Conservation (phyloP, 2,329 filamentous ascomycete genomes). For the Claviceps fusiformis region DNA sequence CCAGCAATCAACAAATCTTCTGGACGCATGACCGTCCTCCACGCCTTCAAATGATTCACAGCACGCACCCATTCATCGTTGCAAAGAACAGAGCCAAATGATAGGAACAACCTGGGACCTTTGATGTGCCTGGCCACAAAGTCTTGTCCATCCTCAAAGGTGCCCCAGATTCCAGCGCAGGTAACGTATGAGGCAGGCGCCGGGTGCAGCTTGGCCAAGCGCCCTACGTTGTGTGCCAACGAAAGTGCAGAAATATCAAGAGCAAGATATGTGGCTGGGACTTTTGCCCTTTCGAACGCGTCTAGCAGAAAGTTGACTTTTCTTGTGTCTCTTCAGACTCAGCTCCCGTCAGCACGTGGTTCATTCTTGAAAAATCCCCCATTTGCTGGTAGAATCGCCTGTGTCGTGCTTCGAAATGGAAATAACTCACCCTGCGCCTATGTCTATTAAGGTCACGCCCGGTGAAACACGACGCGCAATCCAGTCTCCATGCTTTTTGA, state of each 20-base stretch:
- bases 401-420: background rate
- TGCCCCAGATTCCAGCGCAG: slow-evolving; percentile 26
- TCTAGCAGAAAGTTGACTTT: slow-evolving; percentile 26
- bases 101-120: slow-evolving; percentile 24
- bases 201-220: slow-evolving; percentile 18
- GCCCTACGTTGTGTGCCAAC: slow-evolving; percentile 20
- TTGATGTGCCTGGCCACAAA: slow-evolving; percentile 16
- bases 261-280: slow-evolving; percentile 22
- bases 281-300: slow-evolving; percentile 18
- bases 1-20: slow-evolving; percentile 25
- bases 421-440: slow-evolving; percentile 27
- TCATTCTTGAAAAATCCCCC: background rate
- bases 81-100: slow-evolving; percentile 28
- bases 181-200: slow-evolving; percentile 14
- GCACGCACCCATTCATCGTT: slow-evolving; percentile 26
- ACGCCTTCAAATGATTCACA: slow-evolving; percentile 20
- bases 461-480: slow-evolving; percentile 17
- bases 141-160: slow-evolving; percentile 22
- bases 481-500: slow-evolving; percentile 21
- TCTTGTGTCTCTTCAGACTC: slow-evolving; percentile 22
- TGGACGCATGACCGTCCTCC: slow-evolving; percentile 21
- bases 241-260: slow-evolving; percentile 26
- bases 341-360: background rate
- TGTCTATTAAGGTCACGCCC: slow-evolving; percentile 24
- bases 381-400: background rate